Evolutionary conservation across 2,329 filamentous ascomycete genomes (phyloP).

Genomic region (Mycosphaerella sp.): DNA sequence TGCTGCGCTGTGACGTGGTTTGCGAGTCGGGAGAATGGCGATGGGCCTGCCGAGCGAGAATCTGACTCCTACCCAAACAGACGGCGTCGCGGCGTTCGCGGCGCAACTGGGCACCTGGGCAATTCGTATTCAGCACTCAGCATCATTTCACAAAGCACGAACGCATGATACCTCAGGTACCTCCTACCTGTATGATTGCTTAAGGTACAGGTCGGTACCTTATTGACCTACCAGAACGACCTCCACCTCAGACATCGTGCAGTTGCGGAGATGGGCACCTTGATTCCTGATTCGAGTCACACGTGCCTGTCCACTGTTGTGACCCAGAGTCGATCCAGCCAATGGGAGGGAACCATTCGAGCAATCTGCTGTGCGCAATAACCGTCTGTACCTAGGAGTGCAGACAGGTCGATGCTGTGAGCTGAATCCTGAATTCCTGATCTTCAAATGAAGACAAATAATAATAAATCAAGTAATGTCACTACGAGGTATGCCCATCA

Average conservation of each 20-base stretch:
- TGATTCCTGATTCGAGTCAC: conserved; percentile 3
- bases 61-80: neutral
- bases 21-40: neutral
- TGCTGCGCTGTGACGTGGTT: neutral
- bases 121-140: neutral
- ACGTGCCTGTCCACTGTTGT: too few relatives aligned
- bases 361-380: neutral
- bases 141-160: neutral
- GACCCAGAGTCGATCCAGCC: neutral
- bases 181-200: too few relatives aligned
- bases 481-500: too few relatives aligned
- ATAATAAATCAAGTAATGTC: too few relatives aligned
- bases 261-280: neutral
- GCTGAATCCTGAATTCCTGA: too few relatives aligned
- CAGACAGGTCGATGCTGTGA: too few relatives aligned
- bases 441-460: too few relatives aligned
- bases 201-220: too few relatives aligned
- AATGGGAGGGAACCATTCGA: too few relatives aligned
- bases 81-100: neutral
- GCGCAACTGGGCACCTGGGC: neutral
- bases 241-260: neutral
- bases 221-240: neutral
- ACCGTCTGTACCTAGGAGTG: neutral
- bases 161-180: neutral
- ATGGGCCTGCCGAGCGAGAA: neutral